Percentiles rank a stretch among this genome's conserved stretches.
These are phyloP conservation scores for Sherardia arvensis DNA, from an alignment of 257 asterid genomes.

Conservation along the genomic window DNA sequence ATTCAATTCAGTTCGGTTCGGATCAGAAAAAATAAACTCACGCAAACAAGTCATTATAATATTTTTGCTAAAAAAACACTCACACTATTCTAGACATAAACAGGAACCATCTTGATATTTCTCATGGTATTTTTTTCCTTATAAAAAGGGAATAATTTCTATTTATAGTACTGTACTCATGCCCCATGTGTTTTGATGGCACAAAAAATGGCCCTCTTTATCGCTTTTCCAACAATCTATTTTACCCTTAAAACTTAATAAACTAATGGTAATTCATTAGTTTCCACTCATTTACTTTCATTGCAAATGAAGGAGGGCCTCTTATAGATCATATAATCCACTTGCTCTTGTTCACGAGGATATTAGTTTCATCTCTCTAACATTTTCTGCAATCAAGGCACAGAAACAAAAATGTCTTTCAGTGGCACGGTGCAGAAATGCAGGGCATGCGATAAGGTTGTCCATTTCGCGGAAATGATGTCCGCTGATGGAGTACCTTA, in stretches of 20 bases:
- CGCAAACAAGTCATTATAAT: too few relatives aligned
- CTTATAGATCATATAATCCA: neutral
- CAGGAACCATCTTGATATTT: too few relatives aligned
- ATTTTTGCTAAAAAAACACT: too few relatives aligned
- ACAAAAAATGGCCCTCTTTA: conserved; percentile 3
- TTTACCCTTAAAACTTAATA: neutral
- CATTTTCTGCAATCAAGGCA: neutral
- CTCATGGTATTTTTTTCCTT: too few relatives aligned
- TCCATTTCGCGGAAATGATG: conserved; percentile 53
- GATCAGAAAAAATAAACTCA: too few relatives aligned
- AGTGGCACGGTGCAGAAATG: conserved; percentile 53
- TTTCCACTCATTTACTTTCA: neutral
- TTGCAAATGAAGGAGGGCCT: neutral
- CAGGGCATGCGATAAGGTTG: conserved; percentile 47
- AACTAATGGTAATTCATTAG: neutral
- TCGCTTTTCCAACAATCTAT: conserved; percentile 7
- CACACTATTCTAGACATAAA: too few relatives aligned
- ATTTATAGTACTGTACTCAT: neutral
- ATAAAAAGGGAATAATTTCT: too few relatives aligned
- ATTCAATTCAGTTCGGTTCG: too few relatives aligned
- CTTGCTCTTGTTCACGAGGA: neutral
- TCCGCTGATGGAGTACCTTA: conserved; percentile 47
- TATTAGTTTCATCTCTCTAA: neutral
- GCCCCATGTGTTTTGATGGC: conserved; percentile 5
- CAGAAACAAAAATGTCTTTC: conserved; percentile 25